A percentile compares a stretch with the other conserved stretches of the same genome.
phyloP scores from a whole-genome alignment of 352 stramenopile species.

The Pythium brachiatum region DNA sequence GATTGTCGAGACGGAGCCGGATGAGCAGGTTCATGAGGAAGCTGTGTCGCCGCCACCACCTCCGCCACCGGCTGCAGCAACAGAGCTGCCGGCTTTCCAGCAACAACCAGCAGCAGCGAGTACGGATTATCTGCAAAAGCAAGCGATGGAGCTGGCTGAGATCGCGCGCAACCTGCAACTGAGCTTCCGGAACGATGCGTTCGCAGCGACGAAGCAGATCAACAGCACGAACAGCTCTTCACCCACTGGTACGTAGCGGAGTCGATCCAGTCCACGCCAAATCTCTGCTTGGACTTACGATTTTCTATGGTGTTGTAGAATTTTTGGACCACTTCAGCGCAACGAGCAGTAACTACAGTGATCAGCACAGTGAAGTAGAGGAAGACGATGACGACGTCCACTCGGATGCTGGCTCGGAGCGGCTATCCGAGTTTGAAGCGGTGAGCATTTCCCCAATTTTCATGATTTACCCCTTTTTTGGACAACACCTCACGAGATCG shows the following conservation, averaged over 20 bases:
- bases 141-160: constrained; percentile 35
- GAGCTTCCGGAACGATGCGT: constrained; percentile 29
- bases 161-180: constrained; percentile 33
- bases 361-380: constrained; percentile 18
- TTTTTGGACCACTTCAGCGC: constrained; percentile 24
- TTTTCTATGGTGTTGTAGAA: constrained; percentile 14
- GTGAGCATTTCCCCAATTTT: constrained; percentile 25
- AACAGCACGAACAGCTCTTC: constrained; percentile 22
- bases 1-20: background rate
- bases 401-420: constrained; percentile 29
- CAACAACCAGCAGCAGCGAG: background rate
- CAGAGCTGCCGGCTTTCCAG: background rate
- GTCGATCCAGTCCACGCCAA: too few relatives aligned
- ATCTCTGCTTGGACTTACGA: too few relatives aligned
- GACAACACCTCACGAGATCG: background rate
- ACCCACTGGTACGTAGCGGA: constrained; percentile 22
- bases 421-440: constrained; percentile 71
- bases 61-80: background rate
- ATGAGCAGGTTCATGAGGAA: background rate
- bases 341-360: constrained; percentile 29
- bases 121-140: constrained; percentile 32
- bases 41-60: background rate
- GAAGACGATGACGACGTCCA: constrained; percentile 20
- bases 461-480: background rate
- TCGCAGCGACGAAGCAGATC: constrained; percentile 24